Conservation (phyloP, 345 rosid genomes). For the Salix caprea region DNA sequence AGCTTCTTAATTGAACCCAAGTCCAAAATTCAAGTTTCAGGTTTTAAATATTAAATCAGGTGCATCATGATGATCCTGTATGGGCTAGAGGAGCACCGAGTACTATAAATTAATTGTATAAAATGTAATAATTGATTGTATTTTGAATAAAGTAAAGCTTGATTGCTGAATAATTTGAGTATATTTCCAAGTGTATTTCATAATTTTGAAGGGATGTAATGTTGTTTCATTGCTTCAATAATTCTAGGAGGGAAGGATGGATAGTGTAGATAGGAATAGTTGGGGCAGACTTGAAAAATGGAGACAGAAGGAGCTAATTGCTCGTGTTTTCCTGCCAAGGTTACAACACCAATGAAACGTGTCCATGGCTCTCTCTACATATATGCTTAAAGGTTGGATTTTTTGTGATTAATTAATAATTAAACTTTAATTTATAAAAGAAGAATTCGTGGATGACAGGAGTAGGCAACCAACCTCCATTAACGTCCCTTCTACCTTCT, state of each 20-base stretch:
- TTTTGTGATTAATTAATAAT: neutral
- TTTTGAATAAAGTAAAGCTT: too few relatives aligned
- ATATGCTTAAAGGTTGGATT: neutral
- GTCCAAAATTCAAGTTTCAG: too few relatives aligned
- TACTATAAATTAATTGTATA: too few relatives aligned
- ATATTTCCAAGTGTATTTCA: too few relatives aligned
- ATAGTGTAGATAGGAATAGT: conserved; percentile 20
- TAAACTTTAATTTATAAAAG: neutral
- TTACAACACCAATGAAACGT: neutral
- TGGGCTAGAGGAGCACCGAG: too few relatives aligned
- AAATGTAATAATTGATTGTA: too few relatives aligned
- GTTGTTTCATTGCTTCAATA: neutral
- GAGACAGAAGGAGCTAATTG: neutral
- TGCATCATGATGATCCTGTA: too few relatives aligned
- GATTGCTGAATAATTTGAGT: too few relatives aligned
- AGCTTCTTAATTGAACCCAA: too few relatives aligned
- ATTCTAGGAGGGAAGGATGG: neutral
- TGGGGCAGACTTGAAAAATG: conserved; percentile 35
- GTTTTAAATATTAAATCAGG: too few relatives aligned
- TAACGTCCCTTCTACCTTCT: conserved; percentile 26
- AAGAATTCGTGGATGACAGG: conserved; percentile 12
- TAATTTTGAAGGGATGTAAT: neutral
- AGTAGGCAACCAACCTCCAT: conserved; percentile 45
- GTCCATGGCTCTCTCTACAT: neutral
- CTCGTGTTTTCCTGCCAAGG: neutral